These are phyloP conservation scores for Fusarium sp. DNA, from an alignment of 2,329 filamentous ascomycete species.

Conservation along the genomic window DNA sequence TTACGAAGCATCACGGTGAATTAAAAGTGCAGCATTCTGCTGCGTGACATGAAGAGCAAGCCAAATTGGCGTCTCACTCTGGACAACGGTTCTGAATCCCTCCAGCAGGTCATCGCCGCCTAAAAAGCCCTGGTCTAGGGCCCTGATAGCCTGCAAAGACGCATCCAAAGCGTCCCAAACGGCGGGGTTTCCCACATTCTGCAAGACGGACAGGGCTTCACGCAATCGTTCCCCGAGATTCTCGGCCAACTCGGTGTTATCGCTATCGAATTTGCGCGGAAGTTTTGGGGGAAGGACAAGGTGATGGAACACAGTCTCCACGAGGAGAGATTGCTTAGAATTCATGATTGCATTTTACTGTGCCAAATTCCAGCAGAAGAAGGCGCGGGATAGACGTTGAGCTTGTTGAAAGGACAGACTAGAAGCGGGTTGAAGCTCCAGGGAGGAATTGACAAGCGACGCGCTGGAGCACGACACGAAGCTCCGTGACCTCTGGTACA, in stretches of 20 bases:
- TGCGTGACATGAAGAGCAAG: constrained; percentile 32
- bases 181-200: neutral
- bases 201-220: constrained; percentile 7
- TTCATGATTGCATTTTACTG: neutral
- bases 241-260: neutral
- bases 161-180: neutral
- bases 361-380: neutral
- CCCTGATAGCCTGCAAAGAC: constrained; percentile 8
- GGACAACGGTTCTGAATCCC: neutral
- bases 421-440: neutral
- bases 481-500: neutral
- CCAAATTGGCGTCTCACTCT: constrained; percentile 6
- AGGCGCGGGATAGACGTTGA: neutral
- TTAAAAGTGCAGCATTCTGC: constrained; percentile 51
- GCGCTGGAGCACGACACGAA: neutral
- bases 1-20: constrained; percentile 37
- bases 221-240: constrained; percentile 23
- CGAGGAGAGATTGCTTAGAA: neutral
- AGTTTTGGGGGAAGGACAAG: constrained; percentile 40
- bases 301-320: constrained; percentile 37
- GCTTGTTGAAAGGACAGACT: neutral
- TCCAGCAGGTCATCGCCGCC: neutral
- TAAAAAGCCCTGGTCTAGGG: constrained; percentile 9
- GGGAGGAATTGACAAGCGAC: neutral
- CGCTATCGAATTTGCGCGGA: constrained; percentile 11